phyloP scores from a whole-genome alignment of 768 basidiomycete species.

The Lactarius sp. region DNA sequence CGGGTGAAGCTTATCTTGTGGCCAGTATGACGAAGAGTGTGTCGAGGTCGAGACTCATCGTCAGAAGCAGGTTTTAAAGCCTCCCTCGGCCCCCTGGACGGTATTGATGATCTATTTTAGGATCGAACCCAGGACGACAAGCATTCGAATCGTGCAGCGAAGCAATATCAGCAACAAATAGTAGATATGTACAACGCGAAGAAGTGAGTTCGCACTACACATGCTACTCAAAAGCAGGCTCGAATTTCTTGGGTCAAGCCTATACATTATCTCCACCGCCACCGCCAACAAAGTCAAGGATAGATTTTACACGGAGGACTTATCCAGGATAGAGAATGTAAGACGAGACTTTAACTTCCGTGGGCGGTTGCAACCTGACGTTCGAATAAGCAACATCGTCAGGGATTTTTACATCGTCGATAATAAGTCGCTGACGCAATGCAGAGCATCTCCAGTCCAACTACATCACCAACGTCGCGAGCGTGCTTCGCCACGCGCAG shows the following conservation, averaged over 20 bases:
- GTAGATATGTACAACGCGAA: conserved; percentile 77
- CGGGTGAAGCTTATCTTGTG: conserved; percentile 9
- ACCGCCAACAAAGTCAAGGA: conserved; percentile 65
- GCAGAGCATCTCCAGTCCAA: conserved; percentile 67
- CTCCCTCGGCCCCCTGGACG: conserved; percentile 7
- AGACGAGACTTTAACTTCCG: conserved; percentile 29
- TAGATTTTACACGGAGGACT: conserved; percentile 64
- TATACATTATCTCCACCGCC: conserved; percentile 65
- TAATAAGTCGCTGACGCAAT: conserved; percentile 18
- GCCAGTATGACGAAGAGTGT: conserved; percentile 78
- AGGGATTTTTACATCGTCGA: conserved; percentile 26
- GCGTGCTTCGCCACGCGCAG: conserved; percentile 56
- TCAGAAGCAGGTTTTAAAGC: conserved; percentile 65
- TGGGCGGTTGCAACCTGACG: conserved; percentile 11
- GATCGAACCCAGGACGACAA: conserved; percentile 65
- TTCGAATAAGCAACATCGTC: conserved; percentile 62
- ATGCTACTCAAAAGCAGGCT: conserved; percentile 4
- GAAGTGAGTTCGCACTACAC: conserved; percentile 47
- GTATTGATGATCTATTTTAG: conserved; percentile 35
- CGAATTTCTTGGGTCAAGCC: conserved; percentile 35
- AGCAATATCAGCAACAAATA: conserved; percentile 71
- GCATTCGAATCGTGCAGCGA: conserved; percentile 67
- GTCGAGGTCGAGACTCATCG: conserved; percentile 63
- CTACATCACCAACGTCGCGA: conserved; percentile 51
- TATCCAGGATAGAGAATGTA: conserved; percentile 71